Conservation (phyloP, 495 filamentous ascomycete species). For the Penicillium egyptiacum region DNA sequence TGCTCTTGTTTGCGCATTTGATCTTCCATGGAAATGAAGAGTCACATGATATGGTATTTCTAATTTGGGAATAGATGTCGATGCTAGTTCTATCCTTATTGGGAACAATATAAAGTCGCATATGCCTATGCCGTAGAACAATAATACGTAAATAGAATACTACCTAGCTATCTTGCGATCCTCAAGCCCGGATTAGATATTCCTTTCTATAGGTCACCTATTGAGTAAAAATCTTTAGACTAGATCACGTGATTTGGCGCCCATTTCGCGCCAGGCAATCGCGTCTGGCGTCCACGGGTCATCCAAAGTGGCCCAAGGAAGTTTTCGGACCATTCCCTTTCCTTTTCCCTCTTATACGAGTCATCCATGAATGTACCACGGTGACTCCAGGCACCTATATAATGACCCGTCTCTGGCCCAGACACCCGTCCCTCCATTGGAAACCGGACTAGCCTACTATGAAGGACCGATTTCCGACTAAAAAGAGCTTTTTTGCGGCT, state of each 20-base stretch:
- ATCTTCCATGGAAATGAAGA: constrained; percentile 4
- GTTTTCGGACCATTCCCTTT: constrained; percentile 16
- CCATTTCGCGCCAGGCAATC: constrained; percentile 32
- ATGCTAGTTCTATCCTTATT: background rate
- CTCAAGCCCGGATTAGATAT: background rate
- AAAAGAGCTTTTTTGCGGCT: constrained; percentile 47
- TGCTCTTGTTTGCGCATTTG: constrained; percentile 1
- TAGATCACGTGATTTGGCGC: constrained; percentile 40
- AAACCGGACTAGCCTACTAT: constrained; percentile 26
- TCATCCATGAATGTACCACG: background rate
- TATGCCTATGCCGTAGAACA: background rate
- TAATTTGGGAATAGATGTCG: background rate
- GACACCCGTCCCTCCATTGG: constrained; percentile 5
- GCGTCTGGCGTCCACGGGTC: constrained; percentile 24
- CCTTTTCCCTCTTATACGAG: background rate
- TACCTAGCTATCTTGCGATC: background rate
- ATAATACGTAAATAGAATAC: background rate
- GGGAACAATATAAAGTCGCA: background rate
- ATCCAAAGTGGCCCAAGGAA: constrained; percentile 10
- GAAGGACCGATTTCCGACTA: constrained; percentile 21
- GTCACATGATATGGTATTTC: constrained; percentile 2
- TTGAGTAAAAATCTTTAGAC: background rate
- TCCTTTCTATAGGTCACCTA: background rate
- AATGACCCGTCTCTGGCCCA: constrained; percentile 4
- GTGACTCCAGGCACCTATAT: constrained; percentile 13